phyloP scores from a whole-genome alignment of 2,329 filamentous ascomycete genomes.

The Aphanocladium album region DNA sequence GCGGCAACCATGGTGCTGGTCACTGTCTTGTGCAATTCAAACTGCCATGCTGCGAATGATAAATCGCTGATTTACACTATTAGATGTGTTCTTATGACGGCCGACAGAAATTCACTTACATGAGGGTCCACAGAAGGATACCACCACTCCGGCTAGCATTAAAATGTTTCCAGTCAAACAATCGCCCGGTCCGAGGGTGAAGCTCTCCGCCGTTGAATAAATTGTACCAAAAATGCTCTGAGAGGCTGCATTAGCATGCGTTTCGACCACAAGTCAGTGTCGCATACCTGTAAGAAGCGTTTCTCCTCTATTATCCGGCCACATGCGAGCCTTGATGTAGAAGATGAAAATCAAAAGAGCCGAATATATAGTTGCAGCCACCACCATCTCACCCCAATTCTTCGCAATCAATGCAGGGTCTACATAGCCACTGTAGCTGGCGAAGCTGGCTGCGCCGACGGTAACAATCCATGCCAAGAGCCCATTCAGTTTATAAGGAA shows the following conservation, averaged over 20 bases:
- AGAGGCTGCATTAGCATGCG: not conserved
- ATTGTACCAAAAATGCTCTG: conserved; percentile 1
- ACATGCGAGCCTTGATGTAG: not conserved
- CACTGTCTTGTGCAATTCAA: not conserved
- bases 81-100: not conserved
- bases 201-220: conserved; percentile 11
- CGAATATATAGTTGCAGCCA: not conserved
- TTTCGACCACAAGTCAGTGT: too few species aligned
- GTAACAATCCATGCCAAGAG: not conserved
- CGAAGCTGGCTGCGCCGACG: not conserved
- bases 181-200: not conserved
- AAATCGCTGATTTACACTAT: not conserved
- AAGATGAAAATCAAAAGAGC: not conserved
- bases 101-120: not conserved
- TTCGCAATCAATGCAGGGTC: not conserved
- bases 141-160: not conserved
- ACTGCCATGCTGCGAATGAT: not conserved
- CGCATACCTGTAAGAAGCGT: not conserved
- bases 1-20: not conserved
- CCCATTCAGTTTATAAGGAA: not conserved
- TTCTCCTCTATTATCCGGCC: not conserved
- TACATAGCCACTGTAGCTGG: not conserved
- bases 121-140: not conserved
- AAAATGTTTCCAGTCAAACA: conserved; percentile 13
- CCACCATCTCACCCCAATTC: not conserved